A percentile compares a stretch with the other conserved stretches of the same genome.
phyloP scores from a whole-genome alignment of 2,329 filamentous ascomycete genomes.

The Aspergillus carbonarius region DNA sequence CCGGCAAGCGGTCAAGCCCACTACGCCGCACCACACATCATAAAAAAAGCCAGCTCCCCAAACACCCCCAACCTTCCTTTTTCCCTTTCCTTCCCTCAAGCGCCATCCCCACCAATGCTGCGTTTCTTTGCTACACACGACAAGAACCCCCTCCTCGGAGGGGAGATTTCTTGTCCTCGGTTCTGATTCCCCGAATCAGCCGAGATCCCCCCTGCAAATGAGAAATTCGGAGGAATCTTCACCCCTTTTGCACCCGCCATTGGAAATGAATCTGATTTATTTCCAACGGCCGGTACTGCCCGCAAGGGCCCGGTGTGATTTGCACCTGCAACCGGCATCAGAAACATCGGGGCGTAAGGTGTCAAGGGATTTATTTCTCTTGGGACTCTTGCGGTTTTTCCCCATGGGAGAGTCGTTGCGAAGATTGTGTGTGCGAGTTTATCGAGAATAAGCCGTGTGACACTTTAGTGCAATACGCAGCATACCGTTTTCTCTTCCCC shows the following conservation, averaged over 20 bases:
- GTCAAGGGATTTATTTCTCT: constrained; percentile 19
- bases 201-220: constrained; percentile 66
- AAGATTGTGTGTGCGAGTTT: constrained; percentile 83
- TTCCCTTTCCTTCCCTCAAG: constrained; percentile 54
- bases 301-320: constrained; percentile 82
- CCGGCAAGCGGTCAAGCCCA: constrained; percentile 18
- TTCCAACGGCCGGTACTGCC: constrained; percentile 57
- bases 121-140: constrained; percentile 91
- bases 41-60: constrained; percentile 15
- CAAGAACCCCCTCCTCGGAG: constrained; percentile 43
- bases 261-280: not conserved
- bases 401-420: constrained; percentile 92
- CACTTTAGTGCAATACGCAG: constrained; percentile 97
- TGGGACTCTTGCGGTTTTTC: constrained; percentile 45
- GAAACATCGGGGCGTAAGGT: constrained; percentile 70
- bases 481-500: constrained; percentile 57
- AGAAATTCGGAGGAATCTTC: constrained; percentile 99
- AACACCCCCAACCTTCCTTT: constrained; percentile 22
- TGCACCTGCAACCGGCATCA: constrained; percentile 87
- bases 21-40: constrained; percentile 6
- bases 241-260: constrained; percentile 35
- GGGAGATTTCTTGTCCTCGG: constrained; percentile 23
- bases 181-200: constrained; percentile 10
- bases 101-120: constrained; percentile 86
- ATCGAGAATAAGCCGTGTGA: constrained; percentile 41